Conservation (phyloP, 108 stramenopile genomes). For the Cyclostephanos invisitatus region DNA sequence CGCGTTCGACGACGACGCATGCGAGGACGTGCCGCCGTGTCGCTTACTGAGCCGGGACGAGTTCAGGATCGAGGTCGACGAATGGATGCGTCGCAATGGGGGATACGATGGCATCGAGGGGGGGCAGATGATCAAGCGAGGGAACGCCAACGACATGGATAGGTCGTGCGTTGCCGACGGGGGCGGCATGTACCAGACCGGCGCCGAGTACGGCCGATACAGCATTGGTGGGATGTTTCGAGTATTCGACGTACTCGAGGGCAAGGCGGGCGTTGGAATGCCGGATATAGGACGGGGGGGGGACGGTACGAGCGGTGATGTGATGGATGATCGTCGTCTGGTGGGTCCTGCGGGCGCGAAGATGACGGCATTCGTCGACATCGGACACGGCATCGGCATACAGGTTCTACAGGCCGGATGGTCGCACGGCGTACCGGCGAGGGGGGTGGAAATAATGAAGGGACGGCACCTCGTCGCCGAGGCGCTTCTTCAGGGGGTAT, state of each 20-base stretch:
- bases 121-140: slow-evolving; percentile 14
- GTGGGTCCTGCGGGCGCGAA: slow-evolving; percentile 1
- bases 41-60: background rate
- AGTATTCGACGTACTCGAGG: slow-evolving; percentile 25
- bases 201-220: slow-evolving; percentile 31
- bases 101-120: slow-evolving; percentile 27
- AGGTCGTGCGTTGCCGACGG: slow-evolving; percentile 3
- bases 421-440: slow-evolving; percentile 11
- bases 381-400: slow-evolving; percentile 35
- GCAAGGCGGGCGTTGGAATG: background rate
- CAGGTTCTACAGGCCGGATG: slow-evolving; percentile 27
- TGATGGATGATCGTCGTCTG: background rate
- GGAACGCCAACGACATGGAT: slow-evolving; percentile 13
- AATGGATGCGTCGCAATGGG: slow-evolving; percentile 12
- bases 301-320: background rate
- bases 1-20: background rate
- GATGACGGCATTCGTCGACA: slow-evolving; percentile 25
- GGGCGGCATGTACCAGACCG: slow-evolving; percentile 12
- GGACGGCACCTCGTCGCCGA: slow-evolving; percentile 16
- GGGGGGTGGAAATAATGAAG: slow-evolving; percentile 29
- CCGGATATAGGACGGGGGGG: background rate
- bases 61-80: slow-evolving; percentile 12
- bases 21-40: background rate
- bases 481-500: background rate
- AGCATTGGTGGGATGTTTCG: slow-evolving; percentile 14